phyloP scores from a whole-genome alignment of 23 red algal species.

The Cyanidium caldarium region DNA sequence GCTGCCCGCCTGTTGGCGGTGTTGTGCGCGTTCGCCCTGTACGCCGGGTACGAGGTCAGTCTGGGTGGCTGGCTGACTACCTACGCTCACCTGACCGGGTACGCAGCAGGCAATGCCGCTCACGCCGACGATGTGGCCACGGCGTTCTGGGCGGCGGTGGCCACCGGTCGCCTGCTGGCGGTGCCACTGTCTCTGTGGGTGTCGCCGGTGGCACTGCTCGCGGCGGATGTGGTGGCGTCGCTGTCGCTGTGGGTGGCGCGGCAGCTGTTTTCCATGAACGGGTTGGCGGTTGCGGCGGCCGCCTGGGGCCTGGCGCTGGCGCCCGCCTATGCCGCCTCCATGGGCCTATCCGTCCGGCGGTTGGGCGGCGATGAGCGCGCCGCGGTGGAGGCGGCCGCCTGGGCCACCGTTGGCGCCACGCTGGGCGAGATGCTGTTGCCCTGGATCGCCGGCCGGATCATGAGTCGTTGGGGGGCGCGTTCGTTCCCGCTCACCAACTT shows the following conservation, averaged over 20 bases:
- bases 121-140: neutral
- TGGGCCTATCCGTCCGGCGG: neutral
- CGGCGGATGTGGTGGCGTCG: neutral
- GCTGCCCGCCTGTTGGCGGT: neutral
- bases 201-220: neutral
- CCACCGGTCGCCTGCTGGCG: neutral
- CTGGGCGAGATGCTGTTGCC: neutral
- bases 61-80: neutral
- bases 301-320: neutral
- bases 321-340: neutral
- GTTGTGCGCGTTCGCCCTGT: neutral
- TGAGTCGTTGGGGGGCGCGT: neutral
- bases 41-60: constrained; percentile 3
- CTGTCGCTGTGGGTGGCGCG: neutral
- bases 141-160: neutral
- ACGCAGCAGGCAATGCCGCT: neutral
- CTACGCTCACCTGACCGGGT: neutral
- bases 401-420: neutral
- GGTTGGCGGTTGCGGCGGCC: neutral
- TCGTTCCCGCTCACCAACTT: neutral
- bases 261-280: neutral
- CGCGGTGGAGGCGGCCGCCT: neutral
- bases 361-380: neutral
- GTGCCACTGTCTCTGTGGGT: neutral
- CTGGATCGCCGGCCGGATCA: neutral